Base-by-base conservation (phyloP, 257 asterid species). In the Apocynum venetum region DNA sequence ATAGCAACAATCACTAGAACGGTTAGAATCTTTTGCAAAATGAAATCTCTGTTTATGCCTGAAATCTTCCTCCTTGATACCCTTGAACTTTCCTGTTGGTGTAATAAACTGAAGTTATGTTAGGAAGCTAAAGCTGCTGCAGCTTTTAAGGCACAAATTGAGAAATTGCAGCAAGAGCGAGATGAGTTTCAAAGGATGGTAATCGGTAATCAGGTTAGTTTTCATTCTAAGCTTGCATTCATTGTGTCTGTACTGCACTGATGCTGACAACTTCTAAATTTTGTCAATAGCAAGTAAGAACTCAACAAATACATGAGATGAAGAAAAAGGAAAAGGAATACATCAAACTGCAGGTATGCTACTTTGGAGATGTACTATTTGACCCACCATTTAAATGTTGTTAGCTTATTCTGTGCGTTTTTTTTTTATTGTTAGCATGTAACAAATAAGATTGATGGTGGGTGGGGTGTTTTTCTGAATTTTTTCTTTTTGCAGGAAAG, bases 1-100 rank as follows among this genome's bases (percentile, higher is more conserved):
- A 93, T 96, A 80, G 99, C 98, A 56, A 89, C 97, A 63, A 89
- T 96, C 84, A 90, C 99, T 66, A 89, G 98, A 87, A 88, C 96
- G 83, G 99, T 96, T 72, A 80, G 88, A 38, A 79, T 36, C 35
- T 59, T 56, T 35, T 68, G 11, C 14, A 36, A 2, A 36, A 11
- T 14, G 48, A 38, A n/a, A 35, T 35, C 2, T 19, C 10, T 80
- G 72, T 55, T 15, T 48, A 35, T 68, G 11, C 44, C 48, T 13
- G 5, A 43, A 31, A 76, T 19, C 55, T 61, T 56, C 56, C 52
- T 67, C 47, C 15, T n/a, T 57, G 76, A 35, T 63, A 76, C 19
- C 52, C 46, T 69, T 19, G 52, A 51, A 10, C 53, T 49, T 38
- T 44, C 77, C n/a, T 71, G 36, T 63, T 70, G 55, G 19, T 11